Base-by-base conservation (phyloP, 768 basidiomycete species). In the Tulasnella sp. region DNA sequence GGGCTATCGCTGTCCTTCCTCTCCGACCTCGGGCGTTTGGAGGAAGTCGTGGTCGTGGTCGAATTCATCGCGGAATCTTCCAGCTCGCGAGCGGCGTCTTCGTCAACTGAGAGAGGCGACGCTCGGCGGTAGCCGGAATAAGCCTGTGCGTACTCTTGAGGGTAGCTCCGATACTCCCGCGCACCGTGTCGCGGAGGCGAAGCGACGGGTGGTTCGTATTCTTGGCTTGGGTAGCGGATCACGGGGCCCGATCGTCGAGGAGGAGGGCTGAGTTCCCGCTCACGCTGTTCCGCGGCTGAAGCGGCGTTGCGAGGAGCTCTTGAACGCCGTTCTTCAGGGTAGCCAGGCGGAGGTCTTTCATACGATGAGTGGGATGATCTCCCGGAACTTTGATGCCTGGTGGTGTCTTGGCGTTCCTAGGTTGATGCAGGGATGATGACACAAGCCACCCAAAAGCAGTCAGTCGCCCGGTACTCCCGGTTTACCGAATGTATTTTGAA, bases 171-270 rank as follows among this genome's bases (percentile, higher is more conserved):
- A 34, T 68, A 68, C 14, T 68, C 62, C 62, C 62, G n/a, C 1
- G 27, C 62, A 31, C 48, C 34, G 27, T 74, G 72, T 21, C 72
- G 38, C 16, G 72, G 44, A n/a, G 39, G 72, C 4, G 34, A n/a
- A 14, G 72, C 38, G 44, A 46, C 39, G 24, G 72, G 72, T 42
- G 39, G 24, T 31, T 74, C 72, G 44, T 74, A 74, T n/a, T 74
- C 72, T 21, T 74, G 72, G 38, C 72, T 74, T 36, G 72, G 72
- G 38, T 74, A 74, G 27, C 72, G 72, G 39, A 74, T 74, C 24
- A 46, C 44, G 72, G 72, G 72, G 10, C n/a, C 39, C 18, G 71
- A 31, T 2, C 38, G 72, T 12, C 36, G 38, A 38, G 72, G 72
- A 39, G n/a, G n/a, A n/a, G n/a, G n/a, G n/a, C 16, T 39, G 3